Conservation (phyloP, 164 flowering plant genomes). For the Saururus chinensis region DNA sequence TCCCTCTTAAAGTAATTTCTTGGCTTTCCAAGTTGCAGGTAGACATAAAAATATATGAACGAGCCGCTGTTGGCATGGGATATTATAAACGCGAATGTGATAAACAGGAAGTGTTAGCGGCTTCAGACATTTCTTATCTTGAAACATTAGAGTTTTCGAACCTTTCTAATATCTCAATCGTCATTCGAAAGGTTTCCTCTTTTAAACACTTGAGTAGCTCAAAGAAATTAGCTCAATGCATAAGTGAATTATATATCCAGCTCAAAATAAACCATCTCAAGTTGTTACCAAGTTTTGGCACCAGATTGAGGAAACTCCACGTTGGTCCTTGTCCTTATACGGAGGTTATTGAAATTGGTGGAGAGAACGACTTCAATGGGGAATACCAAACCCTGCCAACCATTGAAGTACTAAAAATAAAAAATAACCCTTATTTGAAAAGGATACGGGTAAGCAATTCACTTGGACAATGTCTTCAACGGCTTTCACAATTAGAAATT, state of each 20-base stretch:
- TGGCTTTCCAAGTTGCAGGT: conserved; percentile 4
- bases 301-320: not conserved
- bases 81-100: not conserved
- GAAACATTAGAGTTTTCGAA: conserved; percentile 2
- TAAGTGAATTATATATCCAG: not conserved
- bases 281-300: not conserved
- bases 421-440: not conserved
- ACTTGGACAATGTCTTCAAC: not conserved
- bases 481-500: not conserved
- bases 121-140: not conserved
- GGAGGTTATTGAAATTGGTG: not conserved
- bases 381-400: not conserved
- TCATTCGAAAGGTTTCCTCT: not conserved
- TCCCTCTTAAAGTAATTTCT: conserved; percentile 1
- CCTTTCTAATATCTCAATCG: conserved; percentile 3
- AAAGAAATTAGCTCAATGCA: not conserved
- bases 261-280: not conserved
- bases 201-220: not conserved
- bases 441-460: not conserved
- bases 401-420: not conserved
- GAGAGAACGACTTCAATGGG: not conserved
- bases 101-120: too few species aligned
- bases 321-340: not conserved
- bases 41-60: not conserved
- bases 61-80: too few species aligned